phyloP scores from a whole-genome alignment of 768 basidiomycete genomes.

The Tricholoma terreum region DNA sequence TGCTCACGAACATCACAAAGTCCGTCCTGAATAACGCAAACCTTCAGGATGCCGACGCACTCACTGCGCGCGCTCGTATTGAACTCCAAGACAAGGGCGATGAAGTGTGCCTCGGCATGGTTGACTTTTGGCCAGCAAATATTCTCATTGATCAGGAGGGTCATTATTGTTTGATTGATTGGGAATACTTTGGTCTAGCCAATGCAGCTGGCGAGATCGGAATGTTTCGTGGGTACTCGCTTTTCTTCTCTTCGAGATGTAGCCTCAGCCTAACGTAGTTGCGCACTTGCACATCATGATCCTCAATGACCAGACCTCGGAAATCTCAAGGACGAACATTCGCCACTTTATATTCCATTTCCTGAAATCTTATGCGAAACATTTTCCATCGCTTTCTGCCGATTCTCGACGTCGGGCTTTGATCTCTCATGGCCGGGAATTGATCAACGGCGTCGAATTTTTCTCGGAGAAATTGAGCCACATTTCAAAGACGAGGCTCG shows the following conservation, averaged over 20 bases:
- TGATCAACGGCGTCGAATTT: slow-evolving; percentile 24
- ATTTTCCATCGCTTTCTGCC: slow-evolving; percentile 6
- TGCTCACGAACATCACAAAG: slow-evolving; percentile 12
- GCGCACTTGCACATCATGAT: slow-evolving; percentile 28
- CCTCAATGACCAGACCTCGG: slow-evolving; percentile 12
- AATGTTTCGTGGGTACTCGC: slow-evolving; percentile 27
- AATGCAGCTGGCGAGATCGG: slow-evolving; percentile 28
- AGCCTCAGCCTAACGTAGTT: slow-evolving; percentile 13
- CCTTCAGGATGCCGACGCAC: slow-evolving; percentile 15
- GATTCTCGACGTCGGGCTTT: slow-evolving; percentile 19
- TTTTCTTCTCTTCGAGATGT: neutral
- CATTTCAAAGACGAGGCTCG: slow-evolving; percentile 11
- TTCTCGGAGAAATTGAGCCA: slow-evolving; percentile 20
- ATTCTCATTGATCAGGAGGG: slow-evolving; percentile 22
- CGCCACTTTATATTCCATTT: slow-evolving; percentile 19
- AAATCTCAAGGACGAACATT: slow-evolving; percentile 5
- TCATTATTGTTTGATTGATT: slow-evolving; percentile 27
- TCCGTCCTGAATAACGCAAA: slow-evolving; percentile 4
- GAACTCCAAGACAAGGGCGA: slow-evolving; percentile 10
- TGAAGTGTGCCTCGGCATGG: slow-evolving; percentile 26
- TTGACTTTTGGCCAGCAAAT: slow-evolving; percentile 32
- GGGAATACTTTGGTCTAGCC: slow-evolving; percentile 33
- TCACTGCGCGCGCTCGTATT: slow-evolving; percentile 7
- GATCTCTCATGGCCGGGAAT: slow-evolving; percentile 27
- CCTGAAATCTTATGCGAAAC: slow-evolving; percentile 12